Evolutionary conservation across 2,329 filamentous ascomycete species (phyloP).

Genomic region (Akanthomyces uredinophilus): DNA sequence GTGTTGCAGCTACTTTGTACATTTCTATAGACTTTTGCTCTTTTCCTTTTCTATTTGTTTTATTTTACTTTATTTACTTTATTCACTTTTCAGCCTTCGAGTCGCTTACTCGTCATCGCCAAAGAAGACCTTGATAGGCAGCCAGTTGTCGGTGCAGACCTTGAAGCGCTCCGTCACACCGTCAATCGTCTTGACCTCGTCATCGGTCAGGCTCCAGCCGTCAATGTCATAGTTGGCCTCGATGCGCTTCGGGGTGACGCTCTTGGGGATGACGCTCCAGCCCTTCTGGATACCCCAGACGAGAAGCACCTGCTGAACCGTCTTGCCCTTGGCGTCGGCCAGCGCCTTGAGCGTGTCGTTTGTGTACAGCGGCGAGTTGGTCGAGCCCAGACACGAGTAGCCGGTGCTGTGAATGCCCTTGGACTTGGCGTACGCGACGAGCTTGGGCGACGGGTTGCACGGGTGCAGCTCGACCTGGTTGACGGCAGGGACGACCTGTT

Average conservation of each 20-base stretch:
- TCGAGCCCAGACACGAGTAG: slow-evolving; percentile 69
- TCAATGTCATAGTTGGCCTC: slow-evolving; percentile 70
- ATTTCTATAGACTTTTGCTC: slow-evolving; percentile 1
- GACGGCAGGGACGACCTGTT: slow-evolving; percentile 56
- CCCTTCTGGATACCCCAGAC: slow-evolving; percentile 78
- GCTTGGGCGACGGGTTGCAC: slow-evolving; percentile 74
- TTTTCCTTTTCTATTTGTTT: not conserved
- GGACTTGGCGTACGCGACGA: slow-evolving; percentile 64
- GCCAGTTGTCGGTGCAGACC: slow-evolving; percentile 70
- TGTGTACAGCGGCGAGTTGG: slow-evolving; percentile 64
- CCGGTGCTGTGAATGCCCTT: slow-evolving; percentile 73
- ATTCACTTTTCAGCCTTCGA: not conserved
- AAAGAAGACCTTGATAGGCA: slow-evolving; percentile 76
- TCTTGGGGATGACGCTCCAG: slow-evolving; percentile 83
- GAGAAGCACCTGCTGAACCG: slow-evolving; percentile 70
- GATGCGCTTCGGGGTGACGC: slow-evolving; percentile 67
- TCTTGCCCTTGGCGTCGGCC: slow-evolving; percentile 62
- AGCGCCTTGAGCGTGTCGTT: slow-evolving; percentile 58
- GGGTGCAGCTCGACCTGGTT: slow-evolving; percentile 83
- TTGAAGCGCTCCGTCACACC: slow-evolving; percentile 72
- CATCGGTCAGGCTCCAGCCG: slow-evolving; percentile 66
- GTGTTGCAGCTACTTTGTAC: not conserved
- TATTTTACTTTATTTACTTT: not conserved
- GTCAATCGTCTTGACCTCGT: slow-evolving; percentile 66
- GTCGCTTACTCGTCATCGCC: slow-evolving; percentile 64